Conservation (phyloP, 345 rosid genomes). For the Lepidium aucheri region DNA sequence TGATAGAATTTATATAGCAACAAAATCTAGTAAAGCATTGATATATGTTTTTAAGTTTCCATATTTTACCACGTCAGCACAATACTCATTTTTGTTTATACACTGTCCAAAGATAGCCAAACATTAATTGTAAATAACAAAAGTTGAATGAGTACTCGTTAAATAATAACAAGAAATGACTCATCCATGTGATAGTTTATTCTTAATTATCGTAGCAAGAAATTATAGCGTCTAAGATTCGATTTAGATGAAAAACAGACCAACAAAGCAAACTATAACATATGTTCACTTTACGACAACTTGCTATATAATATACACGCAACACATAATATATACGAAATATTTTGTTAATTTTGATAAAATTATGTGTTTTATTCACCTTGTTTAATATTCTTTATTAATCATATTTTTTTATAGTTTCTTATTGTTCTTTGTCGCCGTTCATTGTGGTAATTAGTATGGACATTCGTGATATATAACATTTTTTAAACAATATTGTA, state of each 20-base stretch:
- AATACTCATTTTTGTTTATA: not conserved
- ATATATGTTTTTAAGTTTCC: not conserved
- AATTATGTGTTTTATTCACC: not conserved
- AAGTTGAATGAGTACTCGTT: not conserved
- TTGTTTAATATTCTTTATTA: not conserved
- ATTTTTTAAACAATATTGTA: not conserved
- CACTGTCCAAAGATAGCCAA: not conserved
- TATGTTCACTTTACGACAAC: not conserved
- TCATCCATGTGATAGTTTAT: not conserved
- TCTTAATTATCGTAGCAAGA: not conserved
- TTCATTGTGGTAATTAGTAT: not conserved
- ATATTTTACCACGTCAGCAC: not conserved
- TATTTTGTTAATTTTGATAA: not conserved
- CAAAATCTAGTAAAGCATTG: not conserved
- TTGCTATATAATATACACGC: not conserved
- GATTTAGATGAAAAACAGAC: not conserved
- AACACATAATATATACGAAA: too few species aligned
- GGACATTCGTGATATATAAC: not conserved
- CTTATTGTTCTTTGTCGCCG: not conserved
- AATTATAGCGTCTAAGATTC: constrained; percentile 26
- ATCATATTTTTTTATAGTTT: too few species aligned
- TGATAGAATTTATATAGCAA: not conserved
- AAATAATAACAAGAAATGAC: not conserved
- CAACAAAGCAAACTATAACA: too few species aligned
- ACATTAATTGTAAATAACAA: too few species aligned